Conservation (phyloP, 768 basidiomycete genomes). For the Rossbeevera mucosa region DNA sequence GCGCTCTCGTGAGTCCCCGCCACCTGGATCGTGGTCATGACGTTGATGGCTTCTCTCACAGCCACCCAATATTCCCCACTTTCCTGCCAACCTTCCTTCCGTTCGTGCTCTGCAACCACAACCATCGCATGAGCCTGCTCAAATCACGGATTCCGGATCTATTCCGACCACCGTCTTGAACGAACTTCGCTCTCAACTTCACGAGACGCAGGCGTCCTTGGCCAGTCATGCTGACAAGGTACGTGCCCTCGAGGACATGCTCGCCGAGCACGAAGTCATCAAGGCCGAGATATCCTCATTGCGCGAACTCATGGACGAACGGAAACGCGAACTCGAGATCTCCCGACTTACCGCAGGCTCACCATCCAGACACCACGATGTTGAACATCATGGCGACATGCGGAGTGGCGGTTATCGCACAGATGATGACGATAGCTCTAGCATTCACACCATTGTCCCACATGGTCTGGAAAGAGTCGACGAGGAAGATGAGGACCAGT, state of each 20-base stretch:
- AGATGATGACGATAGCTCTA: slow-evolving; percentile 71
- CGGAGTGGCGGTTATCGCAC: slow-evolving; percentile 26
- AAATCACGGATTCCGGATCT: slow-evolving; percentile 26
- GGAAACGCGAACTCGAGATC: slow-evolving; percentile 46
- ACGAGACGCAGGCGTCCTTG: slow-evolving; percentile 77
- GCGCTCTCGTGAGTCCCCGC: slow-evolving; percentile 57
- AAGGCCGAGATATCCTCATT: slow-evolving; percentile 72
- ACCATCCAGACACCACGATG: slow-evolving; percentile 21
- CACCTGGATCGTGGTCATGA: background rate
- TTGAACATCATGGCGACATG: slow-evolving; percentile 17
- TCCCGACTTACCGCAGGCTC: slow-evolving; percentile 21
- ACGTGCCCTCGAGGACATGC: slow-evolving; percentile 71
- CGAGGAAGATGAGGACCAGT: slow-evolving; percentile 67
- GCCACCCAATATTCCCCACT: slow-evolving; percentile 60
- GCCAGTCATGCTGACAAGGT: slow-evolving; percentile 79
- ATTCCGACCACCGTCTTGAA: slow-evolving; percentile 33
- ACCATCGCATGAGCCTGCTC: slow-evolving; percentile 22
- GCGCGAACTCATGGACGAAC: slow-evolving; percentile 66
- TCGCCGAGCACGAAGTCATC: slow-evolving; percentile 81
- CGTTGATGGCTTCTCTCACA: slow-evolving; percentile 26
- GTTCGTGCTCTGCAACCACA: slow-evolving; percentile 44
- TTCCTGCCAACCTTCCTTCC: slow-evolving; percentile 62
- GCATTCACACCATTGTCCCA: slow-evolving; percentile 65
- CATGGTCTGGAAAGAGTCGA: slow-evolving; percentile 69
- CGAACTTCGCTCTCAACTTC: slow-evolving; percentile 77